A percentile compares a stretch with the other conserved stretches of the same genome.
These are phyloP conservation scores for Thraustochytrium sp. DNA, from an alignment of 352 stramenopile species.

Conservation along the genomic window DNA sequence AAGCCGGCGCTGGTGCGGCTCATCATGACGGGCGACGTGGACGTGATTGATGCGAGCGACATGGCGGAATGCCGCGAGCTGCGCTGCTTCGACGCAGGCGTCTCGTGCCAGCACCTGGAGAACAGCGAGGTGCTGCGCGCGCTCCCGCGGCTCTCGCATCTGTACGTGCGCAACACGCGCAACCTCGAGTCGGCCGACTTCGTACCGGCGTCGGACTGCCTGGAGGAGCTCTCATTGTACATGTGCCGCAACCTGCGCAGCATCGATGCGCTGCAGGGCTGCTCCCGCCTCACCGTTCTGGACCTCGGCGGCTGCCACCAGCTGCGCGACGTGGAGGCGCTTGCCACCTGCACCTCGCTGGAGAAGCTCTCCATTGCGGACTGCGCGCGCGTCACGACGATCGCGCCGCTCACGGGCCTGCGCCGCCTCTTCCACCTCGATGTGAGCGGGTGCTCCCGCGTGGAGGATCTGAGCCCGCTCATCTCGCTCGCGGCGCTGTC, in stretches of 20 bases:
- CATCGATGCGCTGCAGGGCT: background rate
- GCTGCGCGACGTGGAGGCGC: background rate
- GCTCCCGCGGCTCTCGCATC: background rate
- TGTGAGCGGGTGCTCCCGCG: background rate
- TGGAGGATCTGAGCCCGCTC: background rate
- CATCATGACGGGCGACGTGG: background rate
- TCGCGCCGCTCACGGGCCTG: background rate
- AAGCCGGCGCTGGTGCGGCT: background rate
- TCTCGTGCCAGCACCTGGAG: background rate
- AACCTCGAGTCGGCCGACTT: background rate
- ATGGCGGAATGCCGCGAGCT: background rate
- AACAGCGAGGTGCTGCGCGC: background rate
- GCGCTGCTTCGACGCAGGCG: background rate
- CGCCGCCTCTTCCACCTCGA: background rate
- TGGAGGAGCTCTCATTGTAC: slow-evolving; percentile 35
- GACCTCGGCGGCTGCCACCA: slow-evolving; percentile 9
- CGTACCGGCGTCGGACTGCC: background rate
- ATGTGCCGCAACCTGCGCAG: slow-evolving; percentile 12
- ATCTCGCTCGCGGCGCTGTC: background rate
- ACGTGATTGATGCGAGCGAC: background rate
- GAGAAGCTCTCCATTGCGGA: slow-evolving; percentile 20
- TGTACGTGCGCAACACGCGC: slow-evolving; percentile 12
- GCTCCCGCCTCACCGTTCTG: background rate
- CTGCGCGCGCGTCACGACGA: background rate
- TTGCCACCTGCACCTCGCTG: background rate